These are phyloP conservation scores for Leptographium flavum DNA, from an alignment of 2,329 filamentous ascomycete genomes.

Conservation along the genomic window DNA sequence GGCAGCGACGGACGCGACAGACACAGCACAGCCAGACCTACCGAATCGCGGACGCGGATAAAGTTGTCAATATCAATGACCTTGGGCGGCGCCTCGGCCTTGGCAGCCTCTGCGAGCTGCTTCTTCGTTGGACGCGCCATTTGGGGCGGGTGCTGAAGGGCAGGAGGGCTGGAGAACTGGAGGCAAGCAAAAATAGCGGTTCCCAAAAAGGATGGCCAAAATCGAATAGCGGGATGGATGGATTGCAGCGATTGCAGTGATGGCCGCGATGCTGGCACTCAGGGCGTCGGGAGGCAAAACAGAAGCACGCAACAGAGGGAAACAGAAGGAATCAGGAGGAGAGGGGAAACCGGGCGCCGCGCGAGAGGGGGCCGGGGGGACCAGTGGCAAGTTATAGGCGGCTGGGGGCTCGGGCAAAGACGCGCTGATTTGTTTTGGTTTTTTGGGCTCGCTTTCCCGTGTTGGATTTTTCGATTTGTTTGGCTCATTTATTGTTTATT, in stretches of 20 bases:
- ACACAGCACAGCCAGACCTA: slow-evolving; percentile 30
- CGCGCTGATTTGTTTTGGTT: slow-evolving; percentile 13
- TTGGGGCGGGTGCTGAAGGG: slow-evolving; percentile 9
- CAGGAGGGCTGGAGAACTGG: too few relatives aligned
- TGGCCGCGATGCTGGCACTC: slow-evolving; percentile 7
- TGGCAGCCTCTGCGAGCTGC: slow-evolving; percentile 14
- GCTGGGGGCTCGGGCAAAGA: slow-evolving; percentile 10
- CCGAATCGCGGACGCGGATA: slow-evolving; percentile 65
- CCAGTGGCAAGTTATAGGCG: slow-evolving; percentile 13
- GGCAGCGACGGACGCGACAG: background rate
- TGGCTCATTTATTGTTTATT: background rate
- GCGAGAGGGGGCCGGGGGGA: slow-evolving; percentile 10
- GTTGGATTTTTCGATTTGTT: background rate
- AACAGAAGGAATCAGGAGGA: background rate
- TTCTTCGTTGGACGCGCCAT: slow-evolving; percentile 16
- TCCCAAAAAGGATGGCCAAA: too few relatives aligned
- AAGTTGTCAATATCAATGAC: slow-evolving; percentile 61
- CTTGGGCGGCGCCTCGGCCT: slow-evolving; percentile 23
- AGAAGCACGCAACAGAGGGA: slow-evolving; percentile 4
- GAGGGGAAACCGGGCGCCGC: slow-evolving; percentile 3
- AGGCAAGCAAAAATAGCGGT: too few relatives aligned
- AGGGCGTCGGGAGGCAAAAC: background rate
- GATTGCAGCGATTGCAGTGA: too few relatives aligned
- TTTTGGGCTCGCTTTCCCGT: background rate
- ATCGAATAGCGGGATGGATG: too few relatives aligned